Percentiles rank a stretch among this genome's conserved stretches.
phyloP scores from a whole-genome alignment of 257 asterid genomes.

The Solanum virginianum region DNA sequence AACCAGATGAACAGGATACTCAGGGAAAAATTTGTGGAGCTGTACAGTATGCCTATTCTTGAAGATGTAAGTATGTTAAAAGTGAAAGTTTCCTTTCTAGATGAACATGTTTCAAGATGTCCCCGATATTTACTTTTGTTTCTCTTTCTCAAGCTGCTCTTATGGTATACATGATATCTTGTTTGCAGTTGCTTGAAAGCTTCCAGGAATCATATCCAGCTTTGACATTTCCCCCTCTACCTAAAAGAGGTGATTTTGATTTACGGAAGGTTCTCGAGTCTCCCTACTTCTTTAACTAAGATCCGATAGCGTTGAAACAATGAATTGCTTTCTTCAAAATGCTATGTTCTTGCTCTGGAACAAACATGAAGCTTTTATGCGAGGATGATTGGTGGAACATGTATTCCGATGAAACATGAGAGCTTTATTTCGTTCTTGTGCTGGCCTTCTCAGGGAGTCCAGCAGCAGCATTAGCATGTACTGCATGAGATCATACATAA shows the following conservation, averaged over 20 bases:
- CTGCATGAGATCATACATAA: neutral
- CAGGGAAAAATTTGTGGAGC: constrained; percentile 77
- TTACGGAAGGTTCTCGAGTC: constrained; percentile 54
- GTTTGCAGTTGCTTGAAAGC: constrained; percentile 62
- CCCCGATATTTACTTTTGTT: neutral
- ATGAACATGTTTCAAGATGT: neutral
- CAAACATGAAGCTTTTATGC: neutral
- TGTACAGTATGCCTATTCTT: constrained; percentile 68
- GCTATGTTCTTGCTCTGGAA: neutral
- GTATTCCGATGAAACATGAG: neutral
- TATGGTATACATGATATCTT: neutral
- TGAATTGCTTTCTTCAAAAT: neutral
- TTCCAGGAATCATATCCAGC: constrained; percentile 62
- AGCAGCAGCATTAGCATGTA: neutral
- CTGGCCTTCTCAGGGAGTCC: neutral
- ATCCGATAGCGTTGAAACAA: neutral
- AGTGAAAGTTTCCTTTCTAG: neutral
- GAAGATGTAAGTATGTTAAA: constrained; percentile 60
- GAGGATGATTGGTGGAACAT: neutral
- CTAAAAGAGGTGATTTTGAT: constrained; percentile 62
- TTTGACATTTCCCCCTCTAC: constrained; percentile 60
- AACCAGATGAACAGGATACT: constrained; percentile 80
- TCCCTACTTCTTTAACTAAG: constrained; percentile 83
- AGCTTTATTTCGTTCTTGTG: neutral
- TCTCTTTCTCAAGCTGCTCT: neutral